Base-by-base conservation (phyloP, 2,329 filamentous ascomycete species). In the Pezicula carpinea region DNA sequence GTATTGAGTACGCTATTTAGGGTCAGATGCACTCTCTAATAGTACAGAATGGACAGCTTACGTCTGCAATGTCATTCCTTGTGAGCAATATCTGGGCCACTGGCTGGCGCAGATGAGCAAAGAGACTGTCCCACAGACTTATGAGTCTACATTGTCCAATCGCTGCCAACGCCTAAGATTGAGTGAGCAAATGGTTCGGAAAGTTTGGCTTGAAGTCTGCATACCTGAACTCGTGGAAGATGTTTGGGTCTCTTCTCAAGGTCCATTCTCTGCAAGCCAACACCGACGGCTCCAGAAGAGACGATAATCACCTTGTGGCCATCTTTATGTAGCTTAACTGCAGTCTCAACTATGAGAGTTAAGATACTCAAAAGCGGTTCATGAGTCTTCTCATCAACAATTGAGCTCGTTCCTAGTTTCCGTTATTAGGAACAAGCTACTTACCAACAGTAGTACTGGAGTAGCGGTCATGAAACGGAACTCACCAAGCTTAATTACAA, bases 81-180 rank as follows among this genome's bases (percentile, higher is more conserved):
- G 93, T 97, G 56, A 99, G 75, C 26, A 99, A 76, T 57, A 99
- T 92, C 70, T 99, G 93, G 17, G 93, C 91, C 58, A 99, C 85
- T 2, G 92, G 91, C 69, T 97, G 90, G 50, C 83, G 79, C 51
- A 96, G 76, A 66, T 97, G 89, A 32, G 75, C 82, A 66, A 99
- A 99, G 6, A 97, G 71, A 58, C 87, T 88, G 63, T 97, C 92
- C 92, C 92, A 99, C 18, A 99, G 79, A 62, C 87, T 89, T 76
- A 99, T 95, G 38, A 99, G 79, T 53, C 90, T 84, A 64, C 91
- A 96, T 72, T 99, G 93, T 39, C 93, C 93, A 59, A 99, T 95
- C 39, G 93, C 93, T 50, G 93, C 93, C 48, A 99, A 77, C 10
- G 92, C 93, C 78, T 88, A 55, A 1, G 34, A 11, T 29, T n/a